phyloP scores from a whole-genome alignment of 306 rosid species.

The Chamaecrista fasciculata region DNA sequence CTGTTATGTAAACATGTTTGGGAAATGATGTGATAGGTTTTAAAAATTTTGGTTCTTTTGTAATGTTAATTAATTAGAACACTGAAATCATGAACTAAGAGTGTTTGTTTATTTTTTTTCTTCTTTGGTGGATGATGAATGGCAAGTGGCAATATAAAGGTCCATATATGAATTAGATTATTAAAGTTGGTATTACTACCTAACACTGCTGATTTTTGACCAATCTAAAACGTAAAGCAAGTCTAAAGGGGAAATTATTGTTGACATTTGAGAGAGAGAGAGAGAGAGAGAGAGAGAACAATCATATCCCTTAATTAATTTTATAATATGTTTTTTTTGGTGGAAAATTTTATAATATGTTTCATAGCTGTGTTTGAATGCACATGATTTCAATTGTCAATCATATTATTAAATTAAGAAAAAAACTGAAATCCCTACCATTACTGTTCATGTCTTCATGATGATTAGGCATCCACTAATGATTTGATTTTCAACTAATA shows the following conservation, averaged over 20 bases:
- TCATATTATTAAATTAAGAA: conserved; percentile 19
- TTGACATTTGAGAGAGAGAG: conserved; percentile 42
- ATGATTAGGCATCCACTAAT: conserved; percentile 40
- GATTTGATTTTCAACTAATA: conserved; percentile 19
- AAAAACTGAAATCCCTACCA: not conserved
- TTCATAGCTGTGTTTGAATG: conserved; percentile 5
- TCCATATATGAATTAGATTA: conserved; percentile 29
- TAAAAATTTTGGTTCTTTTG: not conserved
- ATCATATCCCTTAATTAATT: conserved; percentile 27
- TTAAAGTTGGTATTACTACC: conserved; percentile 32
- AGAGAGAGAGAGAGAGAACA: conserved; percentile 9
- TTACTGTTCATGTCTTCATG: conserved; percentile 27
- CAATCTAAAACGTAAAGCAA: conserved; percentile 32
- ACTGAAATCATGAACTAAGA: not conserved
- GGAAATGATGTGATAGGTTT: conserved; percentile 12
- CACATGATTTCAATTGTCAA: conserved; percentile 10
- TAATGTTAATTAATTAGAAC: no score
- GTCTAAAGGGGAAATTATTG: conserved; percentile 32
- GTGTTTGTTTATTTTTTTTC: conserved; percentile 31
- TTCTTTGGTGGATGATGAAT: conserved; percentile 22
- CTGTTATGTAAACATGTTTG: not conserved
- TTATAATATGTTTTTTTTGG: conserved; percentile 15
- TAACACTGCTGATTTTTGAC: conserved; percentile 40
- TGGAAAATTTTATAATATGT: conserved; percentile 10
- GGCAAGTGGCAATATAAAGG: conserved; percentile 20